A percentile compares a stretch with the other conserved stretches of the same genome.
Evolutionary conservation across 805 yeast genomes (phyloP).

Genomic region (Candida morakotiae): DNA sequence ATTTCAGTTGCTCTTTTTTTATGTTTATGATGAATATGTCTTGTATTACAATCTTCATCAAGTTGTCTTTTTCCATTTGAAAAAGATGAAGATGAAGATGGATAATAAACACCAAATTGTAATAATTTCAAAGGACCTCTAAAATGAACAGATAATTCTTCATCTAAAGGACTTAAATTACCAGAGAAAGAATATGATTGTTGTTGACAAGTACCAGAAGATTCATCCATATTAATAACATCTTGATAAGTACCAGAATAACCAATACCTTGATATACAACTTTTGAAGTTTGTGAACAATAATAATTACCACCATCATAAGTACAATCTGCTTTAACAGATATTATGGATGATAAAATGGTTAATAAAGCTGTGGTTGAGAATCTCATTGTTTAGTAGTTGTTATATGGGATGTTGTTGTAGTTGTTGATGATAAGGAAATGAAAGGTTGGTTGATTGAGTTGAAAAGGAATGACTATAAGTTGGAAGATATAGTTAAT

Average conservation of each 20-base stretch:
- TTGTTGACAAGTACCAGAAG: constrained; percentile 68
- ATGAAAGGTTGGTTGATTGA: neutral
- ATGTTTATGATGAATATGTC: constrained; percentile 45
- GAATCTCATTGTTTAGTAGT: constrained; percentile 25
- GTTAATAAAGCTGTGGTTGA: constrained; percentile 19
- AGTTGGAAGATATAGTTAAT: too few relatives aligned
- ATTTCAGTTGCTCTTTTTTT: constrained; percentile 63
- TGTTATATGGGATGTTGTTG: neutral
- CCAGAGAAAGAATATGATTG: constrained; percentile 60
- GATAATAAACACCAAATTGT: constrained; percentile 89
- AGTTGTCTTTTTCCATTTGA: constrained; percentile 43
- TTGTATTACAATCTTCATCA: constrained; percentile 43
- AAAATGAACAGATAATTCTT: constrained; percentile 84
- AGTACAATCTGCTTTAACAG: constrained; percentile 34
- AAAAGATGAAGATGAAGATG: constrained; percentile 40
- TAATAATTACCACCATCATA: constrained; percentile 73
- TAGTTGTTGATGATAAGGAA: neutral
- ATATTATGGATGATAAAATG: constrained; percentile 16
- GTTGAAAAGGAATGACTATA: constrained; percentile 4
- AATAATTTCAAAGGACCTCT: constrained; percentile 81
- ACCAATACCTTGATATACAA: constrained; percentile 71
- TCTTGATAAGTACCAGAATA: constrained; percentile 79
- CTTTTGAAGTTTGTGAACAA: constrained; percentile 68
- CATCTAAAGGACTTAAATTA: constrained; percentile 72
- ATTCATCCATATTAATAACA: constrained; percentile 73